phyloP scores from a whole-genome alignment of 2,329 filamentous ascomycete genomes.

The Colletotrichum cordylinicola region DNA sequence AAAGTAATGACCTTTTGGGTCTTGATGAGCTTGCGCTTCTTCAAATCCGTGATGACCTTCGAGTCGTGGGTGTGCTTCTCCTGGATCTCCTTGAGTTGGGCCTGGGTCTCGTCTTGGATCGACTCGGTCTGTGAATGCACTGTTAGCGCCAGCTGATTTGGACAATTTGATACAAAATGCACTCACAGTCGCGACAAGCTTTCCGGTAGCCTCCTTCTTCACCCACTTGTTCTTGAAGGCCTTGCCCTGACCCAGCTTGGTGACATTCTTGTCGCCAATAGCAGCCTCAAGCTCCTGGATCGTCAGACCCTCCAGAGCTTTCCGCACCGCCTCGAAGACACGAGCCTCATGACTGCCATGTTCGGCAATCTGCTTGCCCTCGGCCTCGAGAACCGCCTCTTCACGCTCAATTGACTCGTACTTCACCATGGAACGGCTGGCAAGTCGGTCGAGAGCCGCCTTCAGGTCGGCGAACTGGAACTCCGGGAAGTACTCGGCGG shows the following conservation, averaged over 20 bases:
- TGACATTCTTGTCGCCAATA: conserved; percentile 75
- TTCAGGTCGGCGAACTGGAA: conserved; percentile 75
- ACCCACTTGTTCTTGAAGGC: conserved; percentile 87
- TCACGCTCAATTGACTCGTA: conserved; percentile 87
- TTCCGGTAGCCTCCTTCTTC: conserved; percentile 63
- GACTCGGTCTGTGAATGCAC: conserved; percentile 59
- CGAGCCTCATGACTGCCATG: conserved; percentile 84
- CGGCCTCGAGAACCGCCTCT: conserved; percentile 75
- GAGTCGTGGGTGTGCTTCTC: conserved; percentile 73
- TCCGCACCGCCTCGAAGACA: conserved; percentile 76
- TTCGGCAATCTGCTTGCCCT: conserved; percentile 74
- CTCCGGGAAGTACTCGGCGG: conserved; percentile 72
- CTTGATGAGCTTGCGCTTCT: conserved; percentile 89
- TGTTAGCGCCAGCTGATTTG: conserved; percentile 4
- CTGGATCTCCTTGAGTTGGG: conserved; percentile 77
- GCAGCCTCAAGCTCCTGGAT: conserved; percentile 74
- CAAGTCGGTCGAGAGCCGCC: conserved; percentile 84
- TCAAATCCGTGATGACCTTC: conserved; percentile 81
- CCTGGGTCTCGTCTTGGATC: conserved; percentile 80
- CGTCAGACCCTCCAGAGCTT: conserved; percentile 79
- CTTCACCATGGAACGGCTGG: conserved; percentile 82
- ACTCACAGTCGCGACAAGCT: conserved; percentile 56
- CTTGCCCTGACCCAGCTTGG: conserved; percentile 90
- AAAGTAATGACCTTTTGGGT: conserved; percentile 85
- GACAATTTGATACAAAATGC: background rate